A percentile compares a stretch with the other conserved stretches of the same genome.
Conservation (phyloP, 345 rosid genomes). For the Eucalyptus polybractea region DNA sequence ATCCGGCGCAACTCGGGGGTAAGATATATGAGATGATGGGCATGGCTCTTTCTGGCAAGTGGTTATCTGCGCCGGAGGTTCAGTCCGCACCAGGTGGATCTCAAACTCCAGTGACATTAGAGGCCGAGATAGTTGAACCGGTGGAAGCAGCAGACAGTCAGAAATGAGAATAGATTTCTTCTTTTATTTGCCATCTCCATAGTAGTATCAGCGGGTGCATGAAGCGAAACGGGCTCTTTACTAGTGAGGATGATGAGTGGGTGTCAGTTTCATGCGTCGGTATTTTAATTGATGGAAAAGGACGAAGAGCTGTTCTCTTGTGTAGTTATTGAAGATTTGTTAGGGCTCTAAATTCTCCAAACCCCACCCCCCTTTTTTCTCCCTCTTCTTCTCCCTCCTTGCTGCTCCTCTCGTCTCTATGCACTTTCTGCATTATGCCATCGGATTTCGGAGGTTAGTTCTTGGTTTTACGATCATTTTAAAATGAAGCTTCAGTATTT, state of each 20-base stretch:
- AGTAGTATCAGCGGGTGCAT: not conserved
- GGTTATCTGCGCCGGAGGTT: conserved; percentile 29
- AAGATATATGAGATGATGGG: conserved; percentile 99
- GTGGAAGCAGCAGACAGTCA: conserved; percentile 44
- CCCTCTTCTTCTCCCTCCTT: not conserved
- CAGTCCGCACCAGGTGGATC: conserved; percentile 10
- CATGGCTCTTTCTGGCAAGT: conserved; percentile 67
- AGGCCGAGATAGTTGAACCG: conserved; percentile 87
- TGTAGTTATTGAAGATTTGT: not conserved
- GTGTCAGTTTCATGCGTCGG: not conserved
- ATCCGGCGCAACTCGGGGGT: conserved; percentile 89
- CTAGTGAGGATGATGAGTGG: not conserved
- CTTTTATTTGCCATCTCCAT: not conserved
- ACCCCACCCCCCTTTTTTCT: too few species aligned
- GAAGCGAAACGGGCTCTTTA: not conserved
- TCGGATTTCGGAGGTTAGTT: not conserved
- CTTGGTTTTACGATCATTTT: not conserved
- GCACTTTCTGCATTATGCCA: not conserved
- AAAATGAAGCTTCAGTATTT: not conserved
- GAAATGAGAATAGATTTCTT: conserved; percentile 24
- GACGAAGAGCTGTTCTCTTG: not conserved
- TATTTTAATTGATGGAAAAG: not conserved
- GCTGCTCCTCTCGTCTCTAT: not conserved
- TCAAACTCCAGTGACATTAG: conserved; percentile 21
- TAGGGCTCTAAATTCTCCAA: not conserved